These are phyloP conservation scores for Pythium scleroteichum DNA, from an alignment of 352 stramenopile species.

Conservation along the genomic window DNA sequence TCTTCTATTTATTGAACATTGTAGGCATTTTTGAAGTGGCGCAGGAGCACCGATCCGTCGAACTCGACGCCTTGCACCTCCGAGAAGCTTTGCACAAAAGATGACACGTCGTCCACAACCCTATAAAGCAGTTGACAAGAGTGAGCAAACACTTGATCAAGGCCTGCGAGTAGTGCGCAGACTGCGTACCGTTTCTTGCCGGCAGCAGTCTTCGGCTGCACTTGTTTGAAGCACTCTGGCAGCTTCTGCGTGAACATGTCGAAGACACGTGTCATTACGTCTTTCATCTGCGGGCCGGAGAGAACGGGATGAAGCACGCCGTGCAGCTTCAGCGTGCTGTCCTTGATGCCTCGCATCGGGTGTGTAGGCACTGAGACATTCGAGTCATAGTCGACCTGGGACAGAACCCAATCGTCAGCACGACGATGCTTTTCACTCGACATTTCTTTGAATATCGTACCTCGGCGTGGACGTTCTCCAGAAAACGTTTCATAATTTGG, in stretches of 20 bases:
- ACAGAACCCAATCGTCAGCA: constrained; percentile 12
- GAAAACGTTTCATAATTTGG: constrained; percentile 93
- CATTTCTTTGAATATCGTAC: constrained; percentile 16
- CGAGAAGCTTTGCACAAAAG: constrained; percentile 74
- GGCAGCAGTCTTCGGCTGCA: constrained; percentile 69
- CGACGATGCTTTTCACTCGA: no score
- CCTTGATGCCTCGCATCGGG: constrained; percentile 93
- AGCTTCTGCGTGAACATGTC: constrained; percentile 90
- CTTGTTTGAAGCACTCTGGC: constrained; percentile 86
- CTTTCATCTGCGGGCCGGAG: constrained; percentile 93
- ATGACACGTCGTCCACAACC: constrained; percentile 71
- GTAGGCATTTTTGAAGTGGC: constrained; percentile 64
- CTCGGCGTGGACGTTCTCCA: constrained; percentile 77
- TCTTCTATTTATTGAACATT: constrained; percentile 25
- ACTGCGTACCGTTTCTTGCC: constrained; percentile 76
- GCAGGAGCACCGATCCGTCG: constrained; percentile 57
- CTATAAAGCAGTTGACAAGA: constrained; percentile 24
- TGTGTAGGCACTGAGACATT: constrained; percentile 64
- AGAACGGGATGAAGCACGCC: constrained; percentile 92
- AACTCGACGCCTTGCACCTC: constrained; percentile 71
- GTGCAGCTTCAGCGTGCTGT: constrained; percentile 95
- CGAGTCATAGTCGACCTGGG: constrained; percentile 71
- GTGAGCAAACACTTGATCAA: no score
- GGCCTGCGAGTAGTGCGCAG: no score
- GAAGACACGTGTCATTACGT: constrained; percentile 93